These are phyloP conservation scores for Elsinoe perseae DNA, from an alignment of 2,329 filamentous ascomycete species.

Conservation along the genomic window DNA sequence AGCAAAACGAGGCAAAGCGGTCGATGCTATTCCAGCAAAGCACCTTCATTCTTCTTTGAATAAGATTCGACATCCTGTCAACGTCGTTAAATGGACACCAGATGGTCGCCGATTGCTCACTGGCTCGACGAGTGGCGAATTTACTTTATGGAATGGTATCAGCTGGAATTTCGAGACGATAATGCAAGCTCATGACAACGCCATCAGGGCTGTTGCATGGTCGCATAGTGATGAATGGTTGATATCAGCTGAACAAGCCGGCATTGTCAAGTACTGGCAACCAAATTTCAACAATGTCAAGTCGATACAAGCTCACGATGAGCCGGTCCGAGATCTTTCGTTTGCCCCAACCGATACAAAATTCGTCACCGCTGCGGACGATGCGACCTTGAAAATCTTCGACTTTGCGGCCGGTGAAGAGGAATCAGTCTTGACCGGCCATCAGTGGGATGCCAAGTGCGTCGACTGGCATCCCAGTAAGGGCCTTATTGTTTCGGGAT, in stretches of 20 bases:
- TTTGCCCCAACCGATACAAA: slow-evolving; percentile 93
- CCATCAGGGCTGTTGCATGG: slow-evolving; percentile 75
- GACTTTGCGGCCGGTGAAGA: slow-evolving; percentile 83
- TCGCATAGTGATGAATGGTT: slow-evolving; percentile 97
- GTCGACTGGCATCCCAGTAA: slow-evolving; percentile 98
- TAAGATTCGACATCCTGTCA: slow-evolving; percentile 96
- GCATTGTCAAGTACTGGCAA: slow-evolving; percentile 96
- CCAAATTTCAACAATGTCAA: slow-evolving; percentile 99
- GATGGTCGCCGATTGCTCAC: slow-evolving; percentile 87
- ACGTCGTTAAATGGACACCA: slow-evolving; percentile 94
- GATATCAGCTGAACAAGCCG: slow-evolving; percentile 89
- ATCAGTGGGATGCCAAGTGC: slow-evolving; percentile 94
- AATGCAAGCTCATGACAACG: slow-evolving; percentile 91
- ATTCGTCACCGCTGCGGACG: slow-evolving; percentile 92
- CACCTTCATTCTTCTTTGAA: slow-evolving; percentile 97
- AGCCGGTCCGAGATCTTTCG: slow-evolving; percentile 82
- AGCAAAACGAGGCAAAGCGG: slow-evolving; percentile 64
- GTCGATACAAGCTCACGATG: slow-evolving; percentile 81
- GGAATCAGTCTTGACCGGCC: slow-evolving; percentile 79
- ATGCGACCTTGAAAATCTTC: slow-evolving; percentile 88
- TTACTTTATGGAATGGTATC: slow-evolving; percentile 97
- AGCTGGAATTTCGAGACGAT: slow-evolving; percentile 99
- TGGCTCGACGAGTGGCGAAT: slow-evolving; percentile 92
- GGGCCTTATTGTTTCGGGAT: slow-evolving; percentile 87
- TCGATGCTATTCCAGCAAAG: slow-evolving; percentile 85